A percentile compares a stretch with the other conserved stretches of the same genome.
Evolutionary conservation across 176 grass and related monocot genomes (phyloP).

Genomic region (Calamus simplicifolius): DNA sequence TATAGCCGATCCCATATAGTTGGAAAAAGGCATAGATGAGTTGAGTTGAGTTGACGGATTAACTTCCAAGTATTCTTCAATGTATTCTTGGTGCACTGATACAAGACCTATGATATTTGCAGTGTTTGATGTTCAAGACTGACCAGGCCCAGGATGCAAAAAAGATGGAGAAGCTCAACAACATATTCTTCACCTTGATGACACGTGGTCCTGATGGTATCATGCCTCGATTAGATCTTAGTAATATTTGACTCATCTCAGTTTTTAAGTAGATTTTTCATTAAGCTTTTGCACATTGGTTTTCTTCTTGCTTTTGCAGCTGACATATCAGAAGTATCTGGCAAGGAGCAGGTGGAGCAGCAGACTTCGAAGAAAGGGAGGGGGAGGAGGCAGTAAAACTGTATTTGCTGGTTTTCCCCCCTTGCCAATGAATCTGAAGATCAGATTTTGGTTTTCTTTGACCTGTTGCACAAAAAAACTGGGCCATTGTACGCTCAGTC

Average conservation of each 20-base stretch:
- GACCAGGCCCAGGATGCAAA: conserved; percentile 96
- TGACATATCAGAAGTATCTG: conserved; percentile 78
- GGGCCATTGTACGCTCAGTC: too few relatives aligned
- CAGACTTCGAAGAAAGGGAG: conserved; percentile 83
- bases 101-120: conserved; percentile 7
- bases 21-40: too few relatives aligned
- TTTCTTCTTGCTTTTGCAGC: conserved; percentile 29
- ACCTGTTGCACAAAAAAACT: too few relatives aligned
- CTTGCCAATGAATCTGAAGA: too few relatives aligned
- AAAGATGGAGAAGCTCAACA: conserved; percentile 99
- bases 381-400: conserved; percentile 62
- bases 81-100: conserved; percentile 2
- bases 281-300: neutral
- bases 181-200: conserved; percentile 92
- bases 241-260: neutral
- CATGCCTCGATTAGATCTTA: neutral
- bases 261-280: neutral
- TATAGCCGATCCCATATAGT: too few relatives aligned
- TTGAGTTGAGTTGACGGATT: too few relatives aligned
- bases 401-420: too few relatives aligned
- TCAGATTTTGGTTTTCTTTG: too few relatives aligned
- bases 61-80: too few relatives aligned
- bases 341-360: conserved; percentile 84
- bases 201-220: conserved; percentile 85
- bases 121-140: conserved; percentile 95